A percentile compares a stretch with the other conserved stretches of the same genome.
These are phyloP conservation scores for Serendipita vermifera DNA, from an alignment of 768 basidiomycete species.

Conservation along the genomic window DNA sequence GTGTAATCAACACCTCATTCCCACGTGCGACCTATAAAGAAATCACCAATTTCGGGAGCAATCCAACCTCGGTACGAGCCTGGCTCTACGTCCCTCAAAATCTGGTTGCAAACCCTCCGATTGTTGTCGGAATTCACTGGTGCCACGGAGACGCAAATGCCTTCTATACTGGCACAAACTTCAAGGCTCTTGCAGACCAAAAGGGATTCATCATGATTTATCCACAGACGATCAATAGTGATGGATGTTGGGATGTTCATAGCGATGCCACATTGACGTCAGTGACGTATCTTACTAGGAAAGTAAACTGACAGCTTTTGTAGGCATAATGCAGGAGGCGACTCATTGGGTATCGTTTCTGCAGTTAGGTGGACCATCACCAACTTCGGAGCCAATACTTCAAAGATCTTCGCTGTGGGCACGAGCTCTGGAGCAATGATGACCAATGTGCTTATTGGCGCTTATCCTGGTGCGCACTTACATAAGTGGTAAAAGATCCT, in stretches of 20 bases:
- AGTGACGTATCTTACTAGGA: background rate
- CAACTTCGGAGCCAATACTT: slow-evolving; percentile 35
- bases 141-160: slow-evolving; percentile 41
- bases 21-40: background rate
- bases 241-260: slow-evolving; percentile 29
- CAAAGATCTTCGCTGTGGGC: slow-evolving; percentile 38
- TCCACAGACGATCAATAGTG: slow-evolving; percentile 22
- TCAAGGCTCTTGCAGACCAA: slow-evolving; percentile 36
- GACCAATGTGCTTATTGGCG: slow-evolving; percentile 8
- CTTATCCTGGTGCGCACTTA: slow-evolving; percentile 2
- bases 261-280: slow-evolving; percentile 35
- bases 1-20: background rate
- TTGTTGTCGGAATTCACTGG: slow-evolving; percentile 37
- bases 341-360: slow-evolving; percentile 39
- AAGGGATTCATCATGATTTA: slow-evolving; percentile 42
- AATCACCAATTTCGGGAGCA: slow-evolving; percentile 31
- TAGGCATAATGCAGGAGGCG: slow-evolving; percentile 39
- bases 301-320: background rate
- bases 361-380: slow-evolving; percentile 36
- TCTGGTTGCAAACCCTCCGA: slow-evolving; percentile 26
- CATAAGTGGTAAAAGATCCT: background rate
- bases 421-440: slow-evolving; percentile 27
- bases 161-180: slow-evolving; percentile 38
- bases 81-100: slow-evolving; percentile 27
- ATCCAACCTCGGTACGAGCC: slow-evolving; percentile 42